A percentile compares a stretch with the other conserved stretches of the same genome.
These are phyloP conservation scores for Cystobasidium slooffiae DNA, from an alignment of 1,284 basidiomycete species.

Conservation along the genomic window DNA sequence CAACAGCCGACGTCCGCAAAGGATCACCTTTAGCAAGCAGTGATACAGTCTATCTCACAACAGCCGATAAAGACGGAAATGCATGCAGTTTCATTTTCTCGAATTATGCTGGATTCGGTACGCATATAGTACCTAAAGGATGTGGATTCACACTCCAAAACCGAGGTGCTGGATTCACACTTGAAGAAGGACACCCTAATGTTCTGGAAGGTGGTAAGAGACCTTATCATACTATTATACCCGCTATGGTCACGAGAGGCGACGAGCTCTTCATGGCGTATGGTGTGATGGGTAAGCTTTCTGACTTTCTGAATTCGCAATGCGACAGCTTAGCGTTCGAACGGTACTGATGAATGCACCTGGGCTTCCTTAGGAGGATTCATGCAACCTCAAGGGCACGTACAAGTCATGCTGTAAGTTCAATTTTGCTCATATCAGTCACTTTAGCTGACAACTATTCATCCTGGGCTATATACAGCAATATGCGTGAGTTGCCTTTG, in stretches of 20 bases:
- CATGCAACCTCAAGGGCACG: constrained; percentile 93
- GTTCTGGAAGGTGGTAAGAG: constrained; percentile 62
- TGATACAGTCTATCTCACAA: constrained; percentile 89
- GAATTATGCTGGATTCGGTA: constrained; percentile 60
- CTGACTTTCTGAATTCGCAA: neutral
- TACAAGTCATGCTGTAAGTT: constrained; percentile 79
- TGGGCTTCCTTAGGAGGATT: constrained; percentile 63
- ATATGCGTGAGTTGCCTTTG: constrained; percentile 21
- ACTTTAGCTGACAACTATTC: neutral
- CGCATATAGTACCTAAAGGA: constrained; percentile 78
- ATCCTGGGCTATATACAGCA: constrained; percentile 26
- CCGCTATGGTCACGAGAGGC: constrained; percentile 79
- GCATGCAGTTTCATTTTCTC: constrained; percentile 79
- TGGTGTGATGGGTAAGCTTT: constrained; percentile 45
- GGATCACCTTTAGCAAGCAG: constrained; percentile 78
- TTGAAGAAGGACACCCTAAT: constrained; percentile 82
- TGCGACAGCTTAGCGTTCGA: neutral
- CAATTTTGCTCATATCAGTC: neutral
- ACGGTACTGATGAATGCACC: neutral
- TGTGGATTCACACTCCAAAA: constrained; percentile 97
- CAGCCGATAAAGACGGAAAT: constrained; percentile 55
- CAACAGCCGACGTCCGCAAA: constrained; percentile 71
- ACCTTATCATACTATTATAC: constrained; percentile 61
- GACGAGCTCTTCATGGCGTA: constrained; percentile 84
- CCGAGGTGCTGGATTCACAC: constrained; percentile 80